Evolutionary conservation across 768 basidiomycete genomes (phyloP), one percentile per base, ranked within the genome.

Genomic region (Boletus barrowsii): DNA sequence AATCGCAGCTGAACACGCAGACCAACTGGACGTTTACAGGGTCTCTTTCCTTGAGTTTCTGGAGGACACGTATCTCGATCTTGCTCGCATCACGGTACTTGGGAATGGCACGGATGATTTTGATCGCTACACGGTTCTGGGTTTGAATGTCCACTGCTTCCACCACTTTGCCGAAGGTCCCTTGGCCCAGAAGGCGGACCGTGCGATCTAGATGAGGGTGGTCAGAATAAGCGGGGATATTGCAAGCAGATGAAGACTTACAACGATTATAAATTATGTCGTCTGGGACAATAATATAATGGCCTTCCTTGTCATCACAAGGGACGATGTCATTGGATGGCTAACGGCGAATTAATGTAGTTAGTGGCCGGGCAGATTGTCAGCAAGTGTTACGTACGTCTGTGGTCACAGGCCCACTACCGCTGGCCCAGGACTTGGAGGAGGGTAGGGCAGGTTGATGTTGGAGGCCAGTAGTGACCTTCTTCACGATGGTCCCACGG

Each of bases 21-120:
- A 82, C 94, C 60, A 67, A 97, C 96, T 96, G 86, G 65, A 80
- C 75, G 73, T 98, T 98, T 62, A 75, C 72, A 14, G 93, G 90
- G 76, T 99, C 96, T 51, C 86, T 81, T 71, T 90, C 86, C 68
- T 89, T 91, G 62, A 98, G 84, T 67, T 88, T 88, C 72, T 94
- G 86, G 43, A 99, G 80, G 18, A 99, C 97, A 49, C 94, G 84
- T 63, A 98, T 87, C 74, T 99, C 97, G 56, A 98, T 98, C 77
- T 93, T 96, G 72, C 92, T 94, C 13, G 97, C 97, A 73, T 99
- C 97, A 43, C 97, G 90, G 68, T 98, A 99, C 75, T 98, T 99
- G 47, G 92, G 96, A 47, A 99, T 96, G 47, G 94, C 93, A 46
- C 97, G 86, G 63, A 99, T 99, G 55, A 99, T 95, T 80, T 99